Conservation (phyloP, 768 basidiomycete genomes). For the Chlorophyllum brunneum region DNA sequence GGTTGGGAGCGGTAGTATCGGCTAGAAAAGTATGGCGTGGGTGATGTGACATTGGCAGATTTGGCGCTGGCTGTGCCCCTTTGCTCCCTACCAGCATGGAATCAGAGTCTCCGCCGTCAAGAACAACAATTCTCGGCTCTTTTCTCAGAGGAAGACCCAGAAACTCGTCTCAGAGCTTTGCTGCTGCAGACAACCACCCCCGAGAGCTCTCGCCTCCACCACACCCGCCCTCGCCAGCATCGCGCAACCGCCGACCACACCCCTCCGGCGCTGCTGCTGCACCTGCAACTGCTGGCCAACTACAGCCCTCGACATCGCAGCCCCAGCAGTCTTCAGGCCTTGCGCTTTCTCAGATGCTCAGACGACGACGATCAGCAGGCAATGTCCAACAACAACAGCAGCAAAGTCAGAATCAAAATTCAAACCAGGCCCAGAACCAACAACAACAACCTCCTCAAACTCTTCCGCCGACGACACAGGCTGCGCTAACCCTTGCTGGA, state of each 20-base stretch:
- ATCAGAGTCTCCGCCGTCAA: constrained; percentile 38
- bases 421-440: constrained; percentile 1
- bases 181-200: constrained; percentile 26
- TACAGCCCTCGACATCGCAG: constrained; percentile 23
- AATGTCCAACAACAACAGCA: not conserved
- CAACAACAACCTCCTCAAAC: constrained; percentile 13
- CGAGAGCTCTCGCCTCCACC: constrained; percentile 44
- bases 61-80: too few species aligned
- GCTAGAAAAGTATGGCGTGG: not conserved
- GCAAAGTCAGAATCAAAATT: constrained; percentile 14
- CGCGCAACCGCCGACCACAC: constrained; percentile 19
- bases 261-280: constrained; percentile 33
- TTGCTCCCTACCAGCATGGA: constrained; percentile 20
- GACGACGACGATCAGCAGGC: constrained; percentile 42
- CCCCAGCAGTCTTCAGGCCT: constrained; percentile 25
- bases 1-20: not conserved
- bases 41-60: constrained; percentile 5
- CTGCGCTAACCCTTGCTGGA: not conserved
- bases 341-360: constrained; percentile 59
- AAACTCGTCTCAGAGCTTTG: constrained; percentile 58
- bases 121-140: constrained; percentile 68
- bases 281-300: constrained; percentile 19
- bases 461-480: not conserved
- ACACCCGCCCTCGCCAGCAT: constrained; percentile 31
- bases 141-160: constrained; percentile 69